Evolutionary conservation across 1,284 basidiomycete species (phyloP).

Genomic region (Pseudozyma sp.): DNA sequence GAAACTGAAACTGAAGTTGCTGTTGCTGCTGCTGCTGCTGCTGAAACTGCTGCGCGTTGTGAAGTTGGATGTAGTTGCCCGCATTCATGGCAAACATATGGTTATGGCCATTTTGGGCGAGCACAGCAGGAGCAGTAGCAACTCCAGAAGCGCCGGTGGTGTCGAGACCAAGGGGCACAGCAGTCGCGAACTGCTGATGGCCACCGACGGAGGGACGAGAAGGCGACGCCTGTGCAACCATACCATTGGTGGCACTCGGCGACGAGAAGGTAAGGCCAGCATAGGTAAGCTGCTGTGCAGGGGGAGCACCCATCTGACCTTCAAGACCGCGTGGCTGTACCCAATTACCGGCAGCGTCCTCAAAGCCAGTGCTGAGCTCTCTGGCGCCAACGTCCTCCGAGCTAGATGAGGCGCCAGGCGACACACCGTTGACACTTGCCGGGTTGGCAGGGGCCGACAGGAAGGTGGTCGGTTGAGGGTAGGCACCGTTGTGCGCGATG

Average conservation of each 20-base stretch:
- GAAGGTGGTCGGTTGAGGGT: conserved; percentile 8
- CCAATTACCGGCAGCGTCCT: conserved; percentile 30
- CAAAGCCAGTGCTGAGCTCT: conserved; percentile 19
- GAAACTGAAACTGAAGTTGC: conserved; percentile 23
- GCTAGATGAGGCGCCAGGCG: conserved; percentile 30
- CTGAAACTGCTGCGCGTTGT: conserved; percentile 39
- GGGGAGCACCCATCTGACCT: conserved; percentile 1
- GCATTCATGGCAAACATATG: conserved; percentile 34
- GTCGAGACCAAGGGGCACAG: conserved; percentile 8
- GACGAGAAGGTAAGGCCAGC: conserved; percentile 35
- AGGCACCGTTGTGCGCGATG: conserved; percentile 21
- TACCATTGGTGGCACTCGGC: conserved; percentile 12
- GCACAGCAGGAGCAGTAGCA: conserved; percentile 5
- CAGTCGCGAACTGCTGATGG: conserved; percentile 13
- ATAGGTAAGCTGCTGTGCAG: conserved; percentile 25
- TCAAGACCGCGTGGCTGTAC: conserved; percentile 16
- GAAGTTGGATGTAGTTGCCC: conserved; percentile 26
- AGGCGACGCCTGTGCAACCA: conserved; percentile 15
- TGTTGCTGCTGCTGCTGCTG: conserved; percentile 19
- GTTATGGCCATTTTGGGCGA: conserved; percentile 21
- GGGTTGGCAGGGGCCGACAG: conserved; percentile 19
- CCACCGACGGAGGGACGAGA: conserved; percentile 8
- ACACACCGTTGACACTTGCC: conserved; percentile 14
- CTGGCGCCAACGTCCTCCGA: conserved; percentile 27
- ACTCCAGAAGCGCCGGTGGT: conserved; percentile 5